phyloP scores from a whole-genome alignment of 495 filamentous ascomycete genomes.

The Xylaria castorea region DNA sequence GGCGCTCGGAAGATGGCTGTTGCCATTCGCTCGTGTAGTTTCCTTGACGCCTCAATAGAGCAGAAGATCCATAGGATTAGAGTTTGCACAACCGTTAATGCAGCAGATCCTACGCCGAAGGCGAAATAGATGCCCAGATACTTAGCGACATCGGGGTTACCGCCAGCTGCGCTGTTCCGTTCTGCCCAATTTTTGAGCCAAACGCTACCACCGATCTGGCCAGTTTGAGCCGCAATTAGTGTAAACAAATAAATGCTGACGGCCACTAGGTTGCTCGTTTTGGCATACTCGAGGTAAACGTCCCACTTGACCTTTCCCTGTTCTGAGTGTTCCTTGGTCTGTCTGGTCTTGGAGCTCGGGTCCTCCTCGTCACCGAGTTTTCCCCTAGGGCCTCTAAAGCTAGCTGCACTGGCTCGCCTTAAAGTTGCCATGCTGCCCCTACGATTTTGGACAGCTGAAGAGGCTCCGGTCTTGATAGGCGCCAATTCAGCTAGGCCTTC shows the following conservation, averaged over 20 bases:
- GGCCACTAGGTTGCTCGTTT: conserved; percentile 86
- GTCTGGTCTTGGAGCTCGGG: conserved; percentile 71
- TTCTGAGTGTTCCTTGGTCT: conserved; percentile 84
- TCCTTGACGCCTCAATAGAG: conserved; percentile 96
- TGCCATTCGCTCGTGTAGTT: conserved; percentile 98
- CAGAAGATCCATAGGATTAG: conserved; percentile 99
- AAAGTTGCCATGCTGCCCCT: conserved; percentile 76
- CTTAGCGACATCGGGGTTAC: conserved; percentile 79
- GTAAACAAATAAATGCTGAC: conserved; percentile 81
- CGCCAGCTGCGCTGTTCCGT: conserved; percentile 66
- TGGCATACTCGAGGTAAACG: conserved; percentile 88
- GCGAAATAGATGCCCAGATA: conserved; percentile 95
- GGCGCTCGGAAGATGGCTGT: conserved; percentile 97
- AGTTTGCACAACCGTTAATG: conserved; percentile 87
- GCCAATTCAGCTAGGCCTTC: conserved; percentile 72
- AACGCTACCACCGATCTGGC: conserved; percentile 77
- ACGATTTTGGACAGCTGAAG: conserved; percentile 51
- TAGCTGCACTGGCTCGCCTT: conserved; percentile 88
- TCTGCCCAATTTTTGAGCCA: conserved; percentile 97
- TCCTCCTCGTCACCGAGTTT: conserved; percentile 86
- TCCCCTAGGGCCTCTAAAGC: conserved; percentile 83
- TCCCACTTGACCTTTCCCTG: conserved; percentile 98
- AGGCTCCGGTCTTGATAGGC: conserved; percentile 66
- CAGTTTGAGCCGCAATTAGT: conserved; percentile 79
- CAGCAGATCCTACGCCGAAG: conserved; percentile 87